Percentiles rank a stretch among this genome's conserved stretches.
Evolutionary conservation across 331 rosid genomes (phyloP).

Genomic region (Cucumis variabilis): DNA sequence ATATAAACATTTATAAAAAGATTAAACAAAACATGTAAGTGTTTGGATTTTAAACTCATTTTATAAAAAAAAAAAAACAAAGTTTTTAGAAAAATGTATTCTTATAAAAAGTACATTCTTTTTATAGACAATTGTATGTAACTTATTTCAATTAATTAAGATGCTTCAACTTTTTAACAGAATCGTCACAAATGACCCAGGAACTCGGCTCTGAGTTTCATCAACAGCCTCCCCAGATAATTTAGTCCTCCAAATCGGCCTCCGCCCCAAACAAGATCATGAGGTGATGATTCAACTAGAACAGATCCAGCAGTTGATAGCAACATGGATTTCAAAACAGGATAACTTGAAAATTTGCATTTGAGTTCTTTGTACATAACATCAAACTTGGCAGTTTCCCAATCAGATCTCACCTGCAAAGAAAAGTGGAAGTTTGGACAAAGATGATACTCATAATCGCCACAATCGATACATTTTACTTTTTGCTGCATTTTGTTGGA

Average conservation of each 20-base stretch:
- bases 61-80: no score
- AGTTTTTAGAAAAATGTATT: no score
- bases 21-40: no score
- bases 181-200: conserved; percentile 51
- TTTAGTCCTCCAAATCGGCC: conserved; percentile 94
- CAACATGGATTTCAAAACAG: conserved; percentile 74
- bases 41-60: no score
- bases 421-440: not conserved
- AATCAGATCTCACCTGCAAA: conserved; percentile 76
- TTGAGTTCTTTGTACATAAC: conserved; percentile 85
- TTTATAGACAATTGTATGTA: no score
- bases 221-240: conserved; percentile 82
- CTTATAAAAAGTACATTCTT: no score
- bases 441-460: no score
- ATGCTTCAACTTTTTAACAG: no score
- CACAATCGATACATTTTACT: no score
- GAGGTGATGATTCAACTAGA: conserved; percentile 94
- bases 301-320: conserved; percentile 81
- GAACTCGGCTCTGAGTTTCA: conserved; percentile 91
- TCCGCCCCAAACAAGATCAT: conserved; percentile 96
- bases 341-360: conserved; percentile 86
- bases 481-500: no score
- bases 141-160: no score
- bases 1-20: no score
- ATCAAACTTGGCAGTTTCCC: conserved; percentile 83